Evolutionary conservation across 2,329 filamentous ascomycete genomes (phyloP).

Genomic region (Cephalotrichum gorgonifer): DNA sequence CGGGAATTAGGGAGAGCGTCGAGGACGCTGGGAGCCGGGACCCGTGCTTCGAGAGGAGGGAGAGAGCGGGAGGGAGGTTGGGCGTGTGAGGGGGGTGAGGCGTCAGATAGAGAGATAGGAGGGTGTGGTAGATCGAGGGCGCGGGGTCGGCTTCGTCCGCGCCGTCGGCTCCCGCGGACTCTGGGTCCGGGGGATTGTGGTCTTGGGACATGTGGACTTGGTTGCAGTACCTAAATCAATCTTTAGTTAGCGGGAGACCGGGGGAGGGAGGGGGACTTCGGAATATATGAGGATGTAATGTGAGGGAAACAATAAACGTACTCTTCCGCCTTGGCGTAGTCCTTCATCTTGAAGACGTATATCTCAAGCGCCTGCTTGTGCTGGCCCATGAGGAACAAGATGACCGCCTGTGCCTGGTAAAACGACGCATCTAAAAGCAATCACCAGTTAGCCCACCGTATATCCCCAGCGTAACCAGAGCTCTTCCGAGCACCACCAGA

Average conservation of each 20-base stretch:
- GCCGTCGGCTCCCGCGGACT: constrained; percentile 10
- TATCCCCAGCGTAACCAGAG: too few relatives aligned
- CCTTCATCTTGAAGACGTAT: constrained; percentile 87
- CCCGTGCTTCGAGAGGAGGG: constrained; percentile 84
- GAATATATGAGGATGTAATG: too few relatives aligned
- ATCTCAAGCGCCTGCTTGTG: constrained; percentile 95
- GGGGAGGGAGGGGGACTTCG: too few relatives aligned
- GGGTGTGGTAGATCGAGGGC: constrained; percentile 81
- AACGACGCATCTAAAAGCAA: constrained; percentile 59
- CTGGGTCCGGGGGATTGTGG: background rate
- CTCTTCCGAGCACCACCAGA: too few relatives aligned
- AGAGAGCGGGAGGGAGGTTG: constrained; percentile 69
- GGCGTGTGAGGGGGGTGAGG: constrained; percentile 64
- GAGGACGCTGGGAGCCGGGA: constrained; percentile 81
- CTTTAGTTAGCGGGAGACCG: constrained; percentile 4
- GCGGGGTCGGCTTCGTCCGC: constrained; percentile 35
- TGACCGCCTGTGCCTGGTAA: constrained; percentile 80
- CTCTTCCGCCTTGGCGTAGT: constrained; percentile 88
- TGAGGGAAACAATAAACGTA: too few relatives aligned
- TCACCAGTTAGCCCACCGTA: constrained; percentile 9
- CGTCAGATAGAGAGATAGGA: constrained; percentile 80
- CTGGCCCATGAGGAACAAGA: constrained; percentile 88
- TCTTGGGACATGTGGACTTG: constrained; percentile 59
- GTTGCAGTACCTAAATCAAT: constrained; percentile 75
- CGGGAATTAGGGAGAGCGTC: constrained; percentile 77